Conservation (phyloP, 495 filamentous ascomycete species). For the Lasiosphaeria miniovina region DNA sequence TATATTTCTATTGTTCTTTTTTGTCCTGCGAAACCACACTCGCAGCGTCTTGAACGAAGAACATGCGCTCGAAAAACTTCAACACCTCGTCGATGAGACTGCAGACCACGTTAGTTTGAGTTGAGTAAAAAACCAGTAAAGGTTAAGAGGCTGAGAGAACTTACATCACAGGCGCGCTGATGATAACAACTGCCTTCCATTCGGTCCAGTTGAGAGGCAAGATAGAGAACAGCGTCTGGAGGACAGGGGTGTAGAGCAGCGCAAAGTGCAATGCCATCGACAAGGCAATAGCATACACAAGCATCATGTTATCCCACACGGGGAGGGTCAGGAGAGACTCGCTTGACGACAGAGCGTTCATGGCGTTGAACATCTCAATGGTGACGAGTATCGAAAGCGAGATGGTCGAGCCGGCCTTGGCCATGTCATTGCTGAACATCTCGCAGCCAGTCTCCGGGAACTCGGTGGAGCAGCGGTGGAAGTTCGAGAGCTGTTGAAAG, state of each 20-base stretch:
- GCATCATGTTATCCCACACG: constrained; percentile 94
- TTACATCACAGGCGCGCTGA: constrained; percentile 93
- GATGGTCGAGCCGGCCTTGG: constrained; percentile 91
- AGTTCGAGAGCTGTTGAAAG: constrained; percentile 89
- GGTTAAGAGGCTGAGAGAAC: constrained; percentile 30
- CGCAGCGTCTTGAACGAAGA: constrained; percentile 43
- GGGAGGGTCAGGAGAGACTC: constrained; percentile 92
- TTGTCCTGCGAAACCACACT: constrained; percentile 33
- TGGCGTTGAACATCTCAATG: constrained; percentile 99
- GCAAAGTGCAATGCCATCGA: constrained; percentile 97
- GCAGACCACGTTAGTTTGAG: constrained; percentile 36
- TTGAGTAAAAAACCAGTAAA: not conserved
- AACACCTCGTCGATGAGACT: constrained; percentile 88
- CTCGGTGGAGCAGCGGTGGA: constrained; percentile 83
- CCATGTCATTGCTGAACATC: constrained; percentile 89
- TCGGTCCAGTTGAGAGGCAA: constrained; percentile 83
- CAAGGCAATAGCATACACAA: constrained; percentile 88
- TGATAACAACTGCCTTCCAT: constrained; percentile 88
- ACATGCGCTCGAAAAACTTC: constrained; percentile 74
- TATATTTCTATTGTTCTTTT: constrained; percentile 36
- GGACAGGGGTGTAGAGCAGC: constrained; percentile 85
- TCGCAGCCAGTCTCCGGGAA: constrained; percentile 92
- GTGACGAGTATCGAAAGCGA: constrained; percentile 89
- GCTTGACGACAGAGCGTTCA: constrained; percentile 95
- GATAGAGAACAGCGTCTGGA: constrained; percentile 89